Percentiles rank a stretch among this genome's conserved stretches.
Conservation (phyloP, 1,284 basidiomycete species). For the Caloboletus firmus region DNA sequence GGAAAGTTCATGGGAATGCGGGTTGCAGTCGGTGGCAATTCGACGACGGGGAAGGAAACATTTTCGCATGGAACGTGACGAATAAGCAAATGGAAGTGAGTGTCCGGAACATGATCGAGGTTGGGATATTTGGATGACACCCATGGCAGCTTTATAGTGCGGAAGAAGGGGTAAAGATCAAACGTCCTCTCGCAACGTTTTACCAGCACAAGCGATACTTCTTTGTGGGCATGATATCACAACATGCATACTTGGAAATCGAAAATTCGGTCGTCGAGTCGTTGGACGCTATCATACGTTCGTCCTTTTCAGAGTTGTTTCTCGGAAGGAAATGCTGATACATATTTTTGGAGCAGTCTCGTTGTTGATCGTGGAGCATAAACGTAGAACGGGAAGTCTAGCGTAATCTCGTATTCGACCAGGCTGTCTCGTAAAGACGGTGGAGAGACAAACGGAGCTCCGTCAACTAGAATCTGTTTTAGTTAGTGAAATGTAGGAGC, state of each 20-base stretch:
- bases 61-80: conserved; percentile 21
- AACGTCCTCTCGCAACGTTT: conserved; percentile 36
- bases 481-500: conserved; percentile 8
- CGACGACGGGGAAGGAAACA: conserved; percentile 23
- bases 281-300: conserved; percentile 41
- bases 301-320: conserved; percentile 7
- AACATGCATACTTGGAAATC: conserved; percentile 41
- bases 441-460: not conserved
- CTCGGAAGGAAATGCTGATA: conserved; percentile 3
- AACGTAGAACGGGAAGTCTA: conserved; percentile 11
- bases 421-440: not conserved
- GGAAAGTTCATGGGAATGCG: conserved; percentile 3
- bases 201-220: conserved; percentile 39
- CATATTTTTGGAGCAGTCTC: conserved; percentile 17
- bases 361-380: conserved; percentile 21
- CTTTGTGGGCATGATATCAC: conserved; percentile 39
- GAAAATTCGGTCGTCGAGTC: conserved; percentile 37
- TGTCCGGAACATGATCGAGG: not conserved
- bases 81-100: conserved; percentile 16
- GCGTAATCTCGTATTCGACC: conserved; percentile 1
- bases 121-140: not conserved
- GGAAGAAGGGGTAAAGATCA: conserved; percentile 13
- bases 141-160: conserved; percentile 15
- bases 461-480: conserved; percentile 19
- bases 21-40: conserved; percentile 28